Evolutionary conservation across 1,284 basidiomycete species (phyloP), one percentile per base, ranked within the genome.

Genomic region (Fomitopsis palustris): DNA sequence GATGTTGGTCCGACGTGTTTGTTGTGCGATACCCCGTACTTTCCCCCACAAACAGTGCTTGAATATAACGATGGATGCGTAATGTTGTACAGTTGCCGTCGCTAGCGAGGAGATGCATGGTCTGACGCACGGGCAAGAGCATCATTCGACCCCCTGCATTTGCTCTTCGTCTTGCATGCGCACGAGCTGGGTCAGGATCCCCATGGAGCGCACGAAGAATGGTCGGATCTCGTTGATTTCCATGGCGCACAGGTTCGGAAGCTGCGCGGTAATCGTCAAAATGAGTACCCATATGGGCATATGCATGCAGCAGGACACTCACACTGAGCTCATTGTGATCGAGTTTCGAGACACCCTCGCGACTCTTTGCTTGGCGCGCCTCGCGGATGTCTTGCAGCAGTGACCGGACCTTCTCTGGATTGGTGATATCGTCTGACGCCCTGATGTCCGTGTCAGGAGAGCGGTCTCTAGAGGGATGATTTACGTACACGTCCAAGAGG

Each of bases 371-470:
- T 73, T 98, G 96, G 47, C 96, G 83, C 17, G 92, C 92, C 77
- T 99, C 96, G 17, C 95, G 89, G 35, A 99, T 81, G 71, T 98
- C 95, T 73, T 98, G 96, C 42, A 99, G 81, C 2, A 98, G 74
- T 2, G 88, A 86, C 1, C 94, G 85, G 17, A 99, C 78, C 63
- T 85, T 87, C 57, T 95, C 93, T 0, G 94, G 85, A 54, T 88
- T 85, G 53, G 88, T 82, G 2, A 98, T 76, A 67, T 99, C 96
- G 69, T 98, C 95, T 7, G 92, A 81, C 0, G 96, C 96, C 0
- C 96, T 98, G 66, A 16, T 58, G 19, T 12, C 14, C 2, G 9
- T 42, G n/a, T 53, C 16, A 35, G 39, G 17, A 56, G 49, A 4
- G 47, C 33, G 25, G 35, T 39, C 35, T 39, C 19, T 57, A 51